These are phyloP conservation scores for Zostera marina DNA, from an alignment of 116 monocot species.

Conservation along the genomic window DNA sequence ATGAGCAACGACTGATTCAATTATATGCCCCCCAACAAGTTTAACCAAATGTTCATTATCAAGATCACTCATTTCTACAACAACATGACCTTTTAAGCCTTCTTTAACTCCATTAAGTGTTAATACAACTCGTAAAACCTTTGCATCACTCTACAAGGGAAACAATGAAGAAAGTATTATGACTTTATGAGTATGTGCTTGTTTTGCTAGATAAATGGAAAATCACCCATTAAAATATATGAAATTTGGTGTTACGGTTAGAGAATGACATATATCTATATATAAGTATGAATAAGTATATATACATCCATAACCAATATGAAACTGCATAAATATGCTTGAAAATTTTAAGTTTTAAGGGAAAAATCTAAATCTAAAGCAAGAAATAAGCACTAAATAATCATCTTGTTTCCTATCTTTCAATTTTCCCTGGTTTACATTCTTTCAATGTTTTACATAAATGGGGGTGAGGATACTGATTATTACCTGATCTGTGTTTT, in stretches of 20 bases:
- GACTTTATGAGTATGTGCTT: neutral
- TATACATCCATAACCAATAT: too few species aligned
- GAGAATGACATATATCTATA: too few species aligned
- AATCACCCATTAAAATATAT: too few species aligned
- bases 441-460: neutral
- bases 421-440: neutral
- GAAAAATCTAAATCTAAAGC: too few species aligned
- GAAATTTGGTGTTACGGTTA: too few species aligned
- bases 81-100: slow-evolving; percentile 76
- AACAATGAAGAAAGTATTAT: neutral
- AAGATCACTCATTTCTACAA: slow-evolving; percentile 87
- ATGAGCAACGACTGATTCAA: slow-evolving; percentile 96
- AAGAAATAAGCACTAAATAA: too few species aligned
- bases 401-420: neutral
- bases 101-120: slow-evolving; percentile 94
- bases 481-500: slow-evolving; percentile 76
- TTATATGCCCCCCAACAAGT: slow-evolving; percentile 78
- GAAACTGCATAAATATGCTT: too few species aligned
- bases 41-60: slow-evolving; percentile 91
- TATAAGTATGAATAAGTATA: too few species aligned
- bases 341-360: too few species aligned
- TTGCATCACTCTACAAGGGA: slow-evolving; percentile 64
- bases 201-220: too few species aligned
- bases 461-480: neutral
- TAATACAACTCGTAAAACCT: slow-evolving; percentile 71